Evolutionary conservation across 1,284 basidiomycete species (phyloP), one percentile per base, ranked within the genome.

Genomic region (Sporisorium iseilematis-ciliati): DNA sequence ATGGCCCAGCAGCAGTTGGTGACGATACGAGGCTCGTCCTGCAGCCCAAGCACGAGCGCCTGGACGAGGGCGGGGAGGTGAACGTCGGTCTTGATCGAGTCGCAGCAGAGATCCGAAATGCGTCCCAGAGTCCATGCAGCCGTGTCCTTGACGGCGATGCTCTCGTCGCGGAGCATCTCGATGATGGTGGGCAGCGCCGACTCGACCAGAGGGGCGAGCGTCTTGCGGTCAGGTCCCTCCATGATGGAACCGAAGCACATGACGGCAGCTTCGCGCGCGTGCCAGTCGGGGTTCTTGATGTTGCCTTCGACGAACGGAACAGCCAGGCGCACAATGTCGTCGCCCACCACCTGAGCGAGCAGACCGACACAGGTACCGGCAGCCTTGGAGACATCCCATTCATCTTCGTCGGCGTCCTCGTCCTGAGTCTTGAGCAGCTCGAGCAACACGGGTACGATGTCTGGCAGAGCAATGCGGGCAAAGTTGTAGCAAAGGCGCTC

Each of bases 231-330:
- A 12, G 96, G 96, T 3, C 97, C 96, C 74, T 98, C 95, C 57
- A 99, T 90, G 82, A 99, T 98, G 3, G 93, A 96, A 59, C 96
- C 96, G 83, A 99, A 99, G 46, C 95, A 92, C 94, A 98, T 98
- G 75, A 98, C 92, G 21, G 96, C 95, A 0, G 96, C 96, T 86
- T 99, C 96, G 58, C 97, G 93, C 61, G 91, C 88, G 83, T 94
- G 93, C 96, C 97, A 99, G 84, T 98, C 94, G 23, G 86, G 75
- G 35, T 90, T 88, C 83, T 93, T 93, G 89, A 99, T 97, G 87
- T 98, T 92, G 29, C 90, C 91, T 87, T 99, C 97, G 81, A 99
- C 97, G 88, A 98, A 99, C 3, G 97, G 96, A 68, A 99, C 95
- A 59, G 97, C 93, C 7, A 92, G 91, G 7, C 92, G 90, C 10